A percentile compares a stretch with the other conserved stretches of the same genome.
These are phyloP conservation scores for Mucor sp. DNA, from an alignment of 371 early-diverging fungal genomes.

Conservation along the genomic window DNA sequence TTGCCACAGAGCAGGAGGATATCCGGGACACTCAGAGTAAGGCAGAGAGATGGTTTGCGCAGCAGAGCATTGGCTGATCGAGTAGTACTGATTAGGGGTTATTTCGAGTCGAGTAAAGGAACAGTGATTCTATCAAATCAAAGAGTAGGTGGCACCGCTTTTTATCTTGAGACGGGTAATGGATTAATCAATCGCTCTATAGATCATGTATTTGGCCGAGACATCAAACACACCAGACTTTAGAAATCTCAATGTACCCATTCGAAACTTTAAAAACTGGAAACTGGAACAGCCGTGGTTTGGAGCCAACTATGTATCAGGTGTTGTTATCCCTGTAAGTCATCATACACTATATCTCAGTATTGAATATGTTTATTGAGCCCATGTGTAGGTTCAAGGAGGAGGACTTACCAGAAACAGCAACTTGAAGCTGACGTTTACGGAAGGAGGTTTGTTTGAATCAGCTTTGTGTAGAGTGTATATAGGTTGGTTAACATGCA, in stretches of 20 bases:
- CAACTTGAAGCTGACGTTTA: constrained; percentile 43
- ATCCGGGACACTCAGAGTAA: constrained; percentile 45
- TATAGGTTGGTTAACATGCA: neutral
- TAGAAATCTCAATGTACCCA: constrained; percentile 49
- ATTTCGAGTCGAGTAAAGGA: constrained; percentile 40
- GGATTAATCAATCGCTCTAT: neutral
- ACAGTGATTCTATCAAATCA: constrained; percentile 47
- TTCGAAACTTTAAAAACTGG: constrained; percentile 44
- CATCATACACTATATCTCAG: neutral
- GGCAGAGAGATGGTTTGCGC: neutral
- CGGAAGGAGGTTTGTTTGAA: constrained; percentile 49
- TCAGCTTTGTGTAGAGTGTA: neutral
- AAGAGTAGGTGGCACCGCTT: constrained; percentile 30
- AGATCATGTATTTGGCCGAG: constrained; percentile 45
- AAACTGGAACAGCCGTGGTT: constrained; percentile 61
- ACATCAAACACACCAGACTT: constrained; percentile 21
- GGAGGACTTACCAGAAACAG: constrained; percentile 48
- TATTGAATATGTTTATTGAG: neutral
- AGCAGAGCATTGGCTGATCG: neutral
- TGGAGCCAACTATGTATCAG: constrained; percentile 55
- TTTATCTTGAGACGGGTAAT: neutral
- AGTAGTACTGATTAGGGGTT: constrained; percentile 12
- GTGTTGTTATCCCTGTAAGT: constrained; percentile 47
- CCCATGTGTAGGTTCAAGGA: constrained; percentile 36
- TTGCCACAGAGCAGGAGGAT: constrained; percentile 25